These are phyloP conservation scores for Elsinoe arachidis DNA, from an alignment of 2,329 filamentous ascomycete species.

Conservation along the genomic window DNA sequence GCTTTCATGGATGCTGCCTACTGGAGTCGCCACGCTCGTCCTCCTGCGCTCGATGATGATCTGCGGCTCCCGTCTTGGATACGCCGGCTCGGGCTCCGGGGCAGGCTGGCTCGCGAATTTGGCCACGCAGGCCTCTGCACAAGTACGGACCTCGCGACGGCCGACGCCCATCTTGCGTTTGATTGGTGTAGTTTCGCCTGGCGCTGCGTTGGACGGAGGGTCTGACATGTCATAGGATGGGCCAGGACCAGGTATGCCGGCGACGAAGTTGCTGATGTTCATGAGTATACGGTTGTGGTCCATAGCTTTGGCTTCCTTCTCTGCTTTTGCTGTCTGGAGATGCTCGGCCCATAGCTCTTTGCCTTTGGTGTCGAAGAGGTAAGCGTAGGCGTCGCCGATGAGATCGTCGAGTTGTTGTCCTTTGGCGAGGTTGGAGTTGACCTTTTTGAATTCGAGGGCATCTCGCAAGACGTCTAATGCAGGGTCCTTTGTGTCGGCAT, in stretches of 20 bases:
- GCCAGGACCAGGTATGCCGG: not conserved
- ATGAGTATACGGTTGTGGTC: slow-evolving; percentile 25
- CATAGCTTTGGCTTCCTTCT: slow-evolving; percentile 12
- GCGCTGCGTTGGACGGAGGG: slow-evolving; percentile 15
- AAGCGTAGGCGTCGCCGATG: slow-evolving; percentile 81
- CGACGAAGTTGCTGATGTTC: slow-evolving; percentile 28
- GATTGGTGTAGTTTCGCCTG: slow-evolving; percentile 11
- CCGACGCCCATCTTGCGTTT: slow-evolving; percentile 50
- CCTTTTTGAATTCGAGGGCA: slow-evolving; percentile 60
- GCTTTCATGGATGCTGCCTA: slow-evolving; percentile 46
- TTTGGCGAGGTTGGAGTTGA: slow-evolving; percentile 86
- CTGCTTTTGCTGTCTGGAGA: slow-evolving; percentile 19
- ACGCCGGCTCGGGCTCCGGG: slow-evolving; percentile 8
- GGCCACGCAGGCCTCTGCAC: slow-evolving; percentile 48
- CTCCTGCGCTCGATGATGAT: slow-evolving; percentile 7
- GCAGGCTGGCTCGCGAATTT: slow-evolving; percentile 20
- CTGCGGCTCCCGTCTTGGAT: not conserved
- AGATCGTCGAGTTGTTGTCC: slow-evolving; percentile 79
- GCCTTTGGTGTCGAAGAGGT: slow-evolving; percentile 61
- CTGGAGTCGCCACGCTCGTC: slow-evolving; percentile 39
- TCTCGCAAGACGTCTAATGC: slow-evolving; percentile 57
- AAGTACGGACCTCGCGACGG: slow-evolving; percentile 49
- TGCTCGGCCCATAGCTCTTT: slow-evolving; percentile 46
- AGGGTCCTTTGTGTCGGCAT: slow-evolving; percentile 37
- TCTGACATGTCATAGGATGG: slow-evolving; percentile 17